Base-by-base conservation (phyloP, 768 basidiomycete species). In the Phanerochaete sordida region DNA sequence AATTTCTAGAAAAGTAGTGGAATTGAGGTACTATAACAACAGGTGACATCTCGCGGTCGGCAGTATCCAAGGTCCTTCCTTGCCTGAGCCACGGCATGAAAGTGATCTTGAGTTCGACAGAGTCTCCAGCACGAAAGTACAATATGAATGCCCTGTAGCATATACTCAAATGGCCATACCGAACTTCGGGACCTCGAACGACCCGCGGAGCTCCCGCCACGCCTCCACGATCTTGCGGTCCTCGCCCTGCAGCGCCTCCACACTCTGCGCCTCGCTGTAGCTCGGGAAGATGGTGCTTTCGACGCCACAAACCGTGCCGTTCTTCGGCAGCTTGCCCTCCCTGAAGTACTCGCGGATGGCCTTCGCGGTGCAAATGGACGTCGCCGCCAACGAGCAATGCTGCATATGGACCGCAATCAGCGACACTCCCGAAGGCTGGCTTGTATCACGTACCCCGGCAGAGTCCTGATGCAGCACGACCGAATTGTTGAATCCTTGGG, bases 291-390 rank as follows among this genome's bases (percentile, higher is more conserved):
- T 49, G 16, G 24, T 30, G n/a, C 28, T 30, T n/a, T 49, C 48
- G 48, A 49, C n/a, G 28, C 24, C 12, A 28, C 48, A 49, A 1
- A 27, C 4, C 2, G 48, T 68, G 6, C 65, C 69, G 3, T 54
- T 37, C 37, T 58, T 37, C 3, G 69, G 69, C 1, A 69, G 51
- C 13, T 47, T 62, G 23, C 69, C 69, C 1, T 70, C 61, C 15
- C 62, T 47, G 65, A 70, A 70, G 59, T 69, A 70, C 12, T 51
- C 57, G 3, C 68, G 65, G 50, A 70, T 65, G 31, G 55, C 48
- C 46, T 65, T 68, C 1, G 60, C 60, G 9, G 69, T 67, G 51
- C 63, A 67, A 2, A 63, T 54, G 1, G 51, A 52, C 51, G 28
- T 35, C 13, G 51, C 51, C 1, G 51, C 15, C 1, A 37, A 30